Conservation (phyloP, 495 filamentous ascomycete genomes). For the Talaromyces thailandensis region DNA sequence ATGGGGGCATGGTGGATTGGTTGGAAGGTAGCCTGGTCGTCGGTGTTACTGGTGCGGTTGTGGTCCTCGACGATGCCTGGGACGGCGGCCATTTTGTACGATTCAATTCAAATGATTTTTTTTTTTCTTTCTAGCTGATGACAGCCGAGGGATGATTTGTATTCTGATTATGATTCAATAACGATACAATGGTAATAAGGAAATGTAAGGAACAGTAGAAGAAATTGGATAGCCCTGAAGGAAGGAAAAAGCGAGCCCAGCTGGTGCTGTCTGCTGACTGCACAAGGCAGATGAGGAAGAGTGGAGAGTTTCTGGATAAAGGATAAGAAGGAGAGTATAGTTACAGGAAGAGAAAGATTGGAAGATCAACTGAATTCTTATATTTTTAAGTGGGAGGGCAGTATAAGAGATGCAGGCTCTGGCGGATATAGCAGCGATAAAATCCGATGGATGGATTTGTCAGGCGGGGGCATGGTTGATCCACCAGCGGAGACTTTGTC, state of each 20-base stretch:
- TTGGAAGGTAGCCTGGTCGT: neutral
- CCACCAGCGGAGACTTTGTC: neutral
- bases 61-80: neutral
- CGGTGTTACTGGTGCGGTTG: neutral
- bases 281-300: neutral
- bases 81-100: neutral
- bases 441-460: neutral
- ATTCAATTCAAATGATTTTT: neutral
- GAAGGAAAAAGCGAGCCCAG: neutral
- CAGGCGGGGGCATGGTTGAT: neutral
- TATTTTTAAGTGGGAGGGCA: neutral
- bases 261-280: neutral
- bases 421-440: neutral
- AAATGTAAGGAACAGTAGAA: neutral
- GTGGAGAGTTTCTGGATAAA: neutral
- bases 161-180: neutral
- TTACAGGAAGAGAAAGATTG: neutral
- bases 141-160: neutral
- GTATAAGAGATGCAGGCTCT: neutral
- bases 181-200: neutral
- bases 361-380: neutral
- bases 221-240: neutral
- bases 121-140: neutral
- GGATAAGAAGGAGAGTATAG: neutral
- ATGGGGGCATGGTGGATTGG: slow-evolving; percentile 6